Evolutionary conservation across 345 rosid genomes (phyloP).

Genomic region (Lepidium aucheri): DNA sequence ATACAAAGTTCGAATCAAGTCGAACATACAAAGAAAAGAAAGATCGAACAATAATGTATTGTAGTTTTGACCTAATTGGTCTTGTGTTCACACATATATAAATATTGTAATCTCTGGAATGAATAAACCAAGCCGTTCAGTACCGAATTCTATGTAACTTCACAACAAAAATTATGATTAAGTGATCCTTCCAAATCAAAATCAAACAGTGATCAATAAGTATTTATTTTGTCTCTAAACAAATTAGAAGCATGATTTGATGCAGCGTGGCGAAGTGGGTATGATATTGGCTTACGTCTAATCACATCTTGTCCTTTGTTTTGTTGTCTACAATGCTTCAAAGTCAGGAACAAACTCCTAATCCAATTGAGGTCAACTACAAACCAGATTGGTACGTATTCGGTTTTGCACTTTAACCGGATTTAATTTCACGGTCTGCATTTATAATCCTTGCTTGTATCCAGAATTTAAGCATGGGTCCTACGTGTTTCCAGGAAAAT

Average conservation of each 20-base stretch:
- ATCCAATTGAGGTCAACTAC: too few relatives aligned
- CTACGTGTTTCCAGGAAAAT: conserved; percentile 11
- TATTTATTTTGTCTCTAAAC: conserved; percentile 13
- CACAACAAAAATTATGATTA: conserved; percentile 13
- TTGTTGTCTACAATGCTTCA: background rate
- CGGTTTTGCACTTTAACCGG: background rate
- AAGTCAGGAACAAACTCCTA: conserved; percentile 1
- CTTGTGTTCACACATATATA: too few relatives aligned
- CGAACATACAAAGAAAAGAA: too few relatives aligned
- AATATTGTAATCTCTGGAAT: too few relatives aligned
- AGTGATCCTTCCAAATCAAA: conserved; percentile 1
- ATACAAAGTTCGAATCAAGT: too few relatives aligned
- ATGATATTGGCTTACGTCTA: conserved; percentile 23
- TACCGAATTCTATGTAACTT: too few relatives aligned
- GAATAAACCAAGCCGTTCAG: too few relatives aligned
- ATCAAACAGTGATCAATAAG: background rate
- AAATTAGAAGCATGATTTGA: conserved; percentile 27
- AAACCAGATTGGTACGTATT: background rate
- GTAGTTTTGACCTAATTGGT: too few relatives aligned
- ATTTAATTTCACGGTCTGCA: background rate
- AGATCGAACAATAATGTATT: too few relatives aligned
- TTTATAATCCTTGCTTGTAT: background rate
- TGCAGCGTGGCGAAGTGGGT: conserved; percentile 24
- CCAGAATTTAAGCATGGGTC: conserved; percentile 14
- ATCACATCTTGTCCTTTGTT: conserved; percentile 5